Percentiles rank a stretch among this genome's conserved stretches.
These are phyloP conservation scores for Candida corydali DNA, from an alignment of 805 yeast genomes.

Conservation along the genomic window DNA sequence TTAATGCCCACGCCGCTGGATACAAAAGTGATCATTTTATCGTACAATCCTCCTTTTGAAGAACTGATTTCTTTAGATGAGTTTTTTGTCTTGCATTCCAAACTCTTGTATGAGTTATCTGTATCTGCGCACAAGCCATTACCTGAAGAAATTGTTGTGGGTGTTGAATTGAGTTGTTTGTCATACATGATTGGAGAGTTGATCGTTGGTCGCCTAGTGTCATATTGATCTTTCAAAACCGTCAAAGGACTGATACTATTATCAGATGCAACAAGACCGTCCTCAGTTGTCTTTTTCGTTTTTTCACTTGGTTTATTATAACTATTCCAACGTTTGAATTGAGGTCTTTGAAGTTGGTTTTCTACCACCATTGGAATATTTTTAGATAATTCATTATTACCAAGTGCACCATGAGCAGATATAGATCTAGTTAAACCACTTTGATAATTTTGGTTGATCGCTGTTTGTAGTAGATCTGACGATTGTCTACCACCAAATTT, in stretches of 20 bases:
- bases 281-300: too few relatives aligned
- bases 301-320: background rate
- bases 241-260: conserved; percentile 24
- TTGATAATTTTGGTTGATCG: conserved; percentile 11
- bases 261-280: background rate
- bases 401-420: conserved; percentile 4
- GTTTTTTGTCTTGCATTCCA: conserved; percentile 5
- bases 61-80: conserved; percentile 8
- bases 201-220: conserved; percentile 18
- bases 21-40: conserved; percentile 11
- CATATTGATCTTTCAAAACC: conserved; percentile 22
- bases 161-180: too few relatives aligned
- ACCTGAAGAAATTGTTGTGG: background rate
- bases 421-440: conserved; percentile 10
- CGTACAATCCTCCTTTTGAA: conserved; percentile 9
- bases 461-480: conserved; percentile 11
- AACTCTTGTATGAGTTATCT: conserved; percentile 17
- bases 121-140: conserved; percentile 9
- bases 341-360: conserved; percentile 8
- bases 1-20: background rate
- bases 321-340: conserved; percentile 10
- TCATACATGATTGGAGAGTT: too few relatives aligned
- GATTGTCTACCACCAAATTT: conserved; percentile 1
- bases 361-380: conserved; percentile 6
- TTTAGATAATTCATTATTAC: background rate